Evolutionary conservation across 2,329 filamentous ascomycete species (phyloP), one percentile per base, ranked within the genome.

Genomic region (Beauveria varroae): DNA sequence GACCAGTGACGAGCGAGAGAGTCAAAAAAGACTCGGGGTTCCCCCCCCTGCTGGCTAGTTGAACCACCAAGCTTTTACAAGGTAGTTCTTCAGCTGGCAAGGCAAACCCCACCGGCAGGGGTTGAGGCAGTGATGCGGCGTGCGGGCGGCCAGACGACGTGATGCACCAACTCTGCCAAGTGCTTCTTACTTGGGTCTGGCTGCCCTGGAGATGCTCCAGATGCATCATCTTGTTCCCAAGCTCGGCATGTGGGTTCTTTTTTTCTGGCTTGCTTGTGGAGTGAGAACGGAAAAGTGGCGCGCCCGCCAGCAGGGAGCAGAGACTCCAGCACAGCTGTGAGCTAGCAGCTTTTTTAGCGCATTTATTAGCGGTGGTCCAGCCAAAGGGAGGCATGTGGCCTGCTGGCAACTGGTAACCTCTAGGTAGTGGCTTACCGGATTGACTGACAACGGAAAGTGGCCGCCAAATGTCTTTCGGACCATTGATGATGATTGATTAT

Each of bases 11-110:
- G 34, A 28, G 51, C 12, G 12, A 26, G 5, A 46, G 22, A 47
- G 22, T 47, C 44, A 24, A 26, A 47, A 37, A 12, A 43, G 24
- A 50, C 22, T 30, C 47, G 34, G 34, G 34, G 34, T 37, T 5
- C 14, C 5, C 34, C 34, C 34, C 34, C 34, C 5, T 14, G 34
- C 34, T 37, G 34, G 14, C 34, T 37, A 37, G 34, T 37, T 37
- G 10, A 37, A 37, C 34, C 34, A 37, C 20, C 43, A 49, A 40
- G 40, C 55, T 49, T n/a, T 22, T 24, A 40, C 22, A 55, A 57
- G 56, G 34, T 37, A 22, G 26, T 37, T 51, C 57, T 59, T 59
- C 57, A 59, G 57, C 55, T 59, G 46, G 47, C 34, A 37, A 54
- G 18, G 37, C 37, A 24, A 18, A 20, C 57, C n/a, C 22, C 43